Evolutionary conservation across 345 rosid species (phyloP).

Genomic region (Cardamine resedifolia): DNA sequence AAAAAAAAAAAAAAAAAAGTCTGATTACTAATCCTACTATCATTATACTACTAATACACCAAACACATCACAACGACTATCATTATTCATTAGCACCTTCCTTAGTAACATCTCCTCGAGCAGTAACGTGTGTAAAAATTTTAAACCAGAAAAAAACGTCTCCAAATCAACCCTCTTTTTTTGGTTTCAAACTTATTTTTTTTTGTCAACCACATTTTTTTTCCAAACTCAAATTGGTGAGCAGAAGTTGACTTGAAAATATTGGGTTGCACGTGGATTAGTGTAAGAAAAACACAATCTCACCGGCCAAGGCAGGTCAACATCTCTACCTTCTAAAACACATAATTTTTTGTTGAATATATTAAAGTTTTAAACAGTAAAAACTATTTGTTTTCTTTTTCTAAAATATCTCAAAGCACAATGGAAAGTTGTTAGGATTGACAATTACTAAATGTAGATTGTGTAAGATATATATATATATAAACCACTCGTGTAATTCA

Average conservation of each 20-base stretch:
- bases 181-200: background rate
- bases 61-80: slow-evolving; percentile 11
- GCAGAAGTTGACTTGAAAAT: slow-evolving; percentile 30
- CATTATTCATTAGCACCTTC: slow-evolving; percentile 1
- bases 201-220: background rate
- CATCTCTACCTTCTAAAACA: slow-evolving; percentile 39
- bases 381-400: background rate
- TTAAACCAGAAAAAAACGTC: no score
- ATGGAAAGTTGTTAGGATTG: slow-evolving; percentile 8
- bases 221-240: slow-evolving; percentile 26
- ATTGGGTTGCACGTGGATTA: slow-evolving; percentile 38
- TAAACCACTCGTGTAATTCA: background rate
- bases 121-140: background rate
- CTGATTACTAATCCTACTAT: no score
- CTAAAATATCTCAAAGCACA: slow-evolving; percentile 1
- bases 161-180: no score
- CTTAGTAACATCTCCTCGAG: background rate
- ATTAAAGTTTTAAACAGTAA: background rate
- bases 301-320: slow-evolving; percentile 42
- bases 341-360: background rate
- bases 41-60: no score
- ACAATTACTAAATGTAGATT: background rate
- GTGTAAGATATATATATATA: background rate
- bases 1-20: no score
- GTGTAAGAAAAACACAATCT: slow-evolving; percentile 35